phyloP scores from a whole-genome alignment of 305 asterid species.

The Solanum hybrid region DNA sequence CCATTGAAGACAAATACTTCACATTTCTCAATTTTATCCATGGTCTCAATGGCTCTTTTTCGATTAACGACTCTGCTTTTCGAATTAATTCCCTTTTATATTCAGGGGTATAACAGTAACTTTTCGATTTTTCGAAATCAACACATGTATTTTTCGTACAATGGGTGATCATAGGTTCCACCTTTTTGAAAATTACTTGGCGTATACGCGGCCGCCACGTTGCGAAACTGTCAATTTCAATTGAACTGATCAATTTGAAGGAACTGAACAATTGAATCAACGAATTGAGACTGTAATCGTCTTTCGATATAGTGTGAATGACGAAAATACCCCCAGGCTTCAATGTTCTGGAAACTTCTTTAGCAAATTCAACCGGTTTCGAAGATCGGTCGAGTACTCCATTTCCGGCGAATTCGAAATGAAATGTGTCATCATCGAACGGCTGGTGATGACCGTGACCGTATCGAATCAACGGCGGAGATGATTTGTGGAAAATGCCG shows the following conservation, averaged over 20 bases:
- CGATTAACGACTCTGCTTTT: constrained; percentile 38
- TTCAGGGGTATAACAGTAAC: constrained; percentile 17
- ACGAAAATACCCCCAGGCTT: constrained; percentile 43
- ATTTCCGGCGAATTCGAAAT: constrained; percentile 35
- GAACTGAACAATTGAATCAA: constrained; percentile 29
- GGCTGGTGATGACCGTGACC: constrained; percentile 11
- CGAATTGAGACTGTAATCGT: constrained; percentile 43
- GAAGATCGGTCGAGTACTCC: constrained; percentile 26
- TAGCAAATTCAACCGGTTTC: constrained; percentile 33
- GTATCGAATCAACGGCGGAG: constrained; percentile 15
- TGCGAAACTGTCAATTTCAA: constrained; percentile 26
- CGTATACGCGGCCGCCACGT: constrained; percentile 18
- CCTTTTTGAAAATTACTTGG: constrained; percentile 31
- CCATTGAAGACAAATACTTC: constrained; percentile 35
- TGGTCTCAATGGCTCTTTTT: constrained; percentile 38
- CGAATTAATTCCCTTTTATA: constrained; percentile 22
- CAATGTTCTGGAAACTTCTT: constrained; percentile 37
- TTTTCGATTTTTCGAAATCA: background rate
- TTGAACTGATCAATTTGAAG: constrained; percentile 27
- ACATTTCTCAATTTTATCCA: constrained; percentile 34
- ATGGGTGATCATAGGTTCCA: background rate
- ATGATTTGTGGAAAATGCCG: constrained; percentile 23
- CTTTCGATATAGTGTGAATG: constrained; percentile 26
- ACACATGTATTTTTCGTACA: background rate
- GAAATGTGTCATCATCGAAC: constrained; percentile 27